Conservation (phyloP, 306 rosid species). For the Cucumis melo region DNA sequence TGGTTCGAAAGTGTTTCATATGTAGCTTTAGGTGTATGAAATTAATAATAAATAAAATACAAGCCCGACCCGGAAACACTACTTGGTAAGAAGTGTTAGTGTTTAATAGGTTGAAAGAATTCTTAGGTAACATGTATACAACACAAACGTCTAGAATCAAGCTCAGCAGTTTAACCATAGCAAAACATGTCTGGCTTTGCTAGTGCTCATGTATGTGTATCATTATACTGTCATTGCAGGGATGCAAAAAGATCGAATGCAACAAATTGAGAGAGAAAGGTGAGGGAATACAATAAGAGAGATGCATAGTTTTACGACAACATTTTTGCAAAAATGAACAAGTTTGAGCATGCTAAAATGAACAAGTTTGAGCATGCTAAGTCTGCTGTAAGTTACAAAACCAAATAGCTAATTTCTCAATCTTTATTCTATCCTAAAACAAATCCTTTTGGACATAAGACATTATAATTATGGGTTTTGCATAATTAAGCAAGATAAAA, state of each 20-base stretch:
- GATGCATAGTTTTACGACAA: conserved; percentile 28
- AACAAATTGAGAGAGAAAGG: conserved; percentile 17
- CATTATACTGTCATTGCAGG: neutral
- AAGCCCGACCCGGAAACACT: too few species aligned
- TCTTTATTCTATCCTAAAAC: neutral
- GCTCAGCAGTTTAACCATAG: neutral
- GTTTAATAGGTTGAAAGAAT: too few species aligned
- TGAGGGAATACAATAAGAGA: conserved; percentile 29
- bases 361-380: conserved; percentile 25
- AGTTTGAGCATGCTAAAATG: too few species aligned
- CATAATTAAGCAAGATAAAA: conserved; percentile 35
- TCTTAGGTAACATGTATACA: too few species aligned
- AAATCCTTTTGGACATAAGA: neutral
- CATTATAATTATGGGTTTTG: neutral
- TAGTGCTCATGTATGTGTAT: neutral
- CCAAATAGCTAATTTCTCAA: neutral
- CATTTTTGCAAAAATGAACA: conserved; percentile 28
- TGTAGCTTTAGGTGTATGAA: too few species aligned
- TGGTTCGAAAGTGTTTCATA: too few species aligned
- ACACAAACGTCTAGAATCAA: neutral
- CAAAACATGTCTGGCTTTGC: neutral
- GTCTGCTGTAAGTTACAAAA: conserved; percentile 8
- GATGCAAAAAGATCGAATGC: conserved; percentile 23
- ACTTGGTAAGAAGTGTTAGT: too few species aligned
- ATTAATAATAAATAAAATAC: too few species aligned